Evolutionary conservation across 495 filamentous ascomycete genomes (phyloP), one percentile per base, ranked within the genome.

Genomic region (Bacidia rubella): DNA sequence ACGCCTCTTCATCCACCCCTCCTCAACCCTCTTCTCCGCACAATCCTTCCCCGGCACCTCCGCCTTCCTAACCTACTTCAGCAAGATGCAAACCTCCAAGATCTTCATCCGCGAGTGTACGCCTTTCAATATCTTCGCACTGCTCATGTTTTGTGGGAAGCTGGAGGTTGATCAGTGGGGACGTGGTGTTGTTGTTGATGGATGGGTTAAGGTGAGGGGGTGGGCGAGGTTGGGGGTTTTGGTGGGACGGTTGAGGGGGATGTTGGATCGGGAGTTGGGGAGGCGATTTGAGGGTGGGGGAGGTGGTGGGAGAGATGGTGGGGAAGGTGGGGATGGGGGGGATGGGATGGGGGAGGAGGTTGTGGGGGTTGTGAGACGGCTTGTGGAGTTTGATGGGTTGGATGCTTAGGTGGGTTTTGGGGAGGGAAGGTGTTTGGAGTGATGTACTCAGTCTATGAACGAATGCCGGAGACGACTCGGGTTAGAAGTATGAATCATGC

Each of bases 191-290:
- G 69, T 96, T 12, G 87, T 98, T 3, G 93, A 97, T 68, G 89
- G 87, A 39, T 96, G 93, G 93, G 66, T 97, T 32, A 74, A 86
- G 26, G 68, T 97, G 21, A 76, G 89, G 5, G 92, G 92, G 2
- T 97, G 93, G 92, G 93, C 93, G 2, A 73, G 93, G 20, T 90
- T 98, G 49, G 92, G 92, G 11, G 90, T 95, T 5, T 66, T 98
- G 50, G 85, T 96, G 11, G 85, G 82, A 12, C 73, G 89, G 47
- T 65, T 98, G 47, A 73, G 93, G 52, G 81, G 77, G 45, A 85
- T 97, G 81, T 71, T 98, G 12, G 93, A 98, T 64, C 77, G 80
- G 59, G 72, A 92, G 35, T 75, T 98, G 54, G 81, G 81, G 54
- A 65, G 71, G 47, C 86, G 85, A 62, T 78, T 95, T 44, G 86